phyloP scores from a whole-genome alignment of 2,329 filamentous ascomycete genomes.

The Aspergillus tamarii region DNA sequence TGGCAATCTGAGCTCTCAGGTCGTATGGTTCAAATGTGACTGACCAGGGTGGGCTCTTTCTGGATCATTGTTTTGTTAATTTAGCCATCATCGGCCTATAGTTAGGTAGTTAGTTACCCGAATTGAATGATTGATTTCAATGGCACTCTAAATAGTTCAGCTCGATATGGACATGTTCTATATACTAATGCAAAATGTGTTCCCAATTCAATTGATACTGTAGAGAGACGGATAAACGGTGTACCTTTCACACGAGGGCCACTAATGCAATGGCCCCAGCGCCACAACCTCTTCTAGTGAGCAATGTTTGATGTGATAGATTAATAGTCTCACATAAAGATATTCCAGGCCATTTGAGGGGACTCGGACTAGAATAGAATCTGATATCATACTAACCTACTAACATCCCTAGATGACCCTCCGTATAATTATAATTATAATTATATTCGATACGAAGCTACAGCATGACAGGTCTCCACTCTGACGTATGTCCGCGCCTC shows the following conservation, averaged over 20 bases:
- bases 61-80: not conserved
- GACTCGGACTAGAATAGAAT: not conserved
- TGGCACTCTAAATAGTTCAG: not conserved
- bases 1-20: constrained; percentile 32
- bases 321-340: not conserved
- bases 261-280: constrained; percentile 17
- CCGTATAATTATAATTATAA: too few relatives aligned
- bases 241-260: not conserved
- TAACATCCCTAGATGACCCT: not conserved
- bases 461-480: constrained; percentile 10
- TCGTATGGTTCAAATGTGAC: not conserved
- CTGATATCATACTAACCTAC: not conserved
- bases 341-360: not conserved
- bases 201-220: not conserved
- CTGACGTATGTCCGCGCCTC: not conserved
- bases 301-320: not conserved
- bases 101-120: not conserved
- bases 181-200: not conserved
- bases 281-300: constrained; percentile 15
- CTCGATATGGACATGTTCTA: not conserved
- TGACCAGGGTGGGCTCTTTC: not conserved
- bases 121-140: not conserved
- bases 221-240: not conserved
- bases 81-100: too few relatives aligned
- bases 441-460: not conserved